Base-by-base conservation (phyloP, 192 early-diverging fungal species). In the Coemansia sp. region DNA sequence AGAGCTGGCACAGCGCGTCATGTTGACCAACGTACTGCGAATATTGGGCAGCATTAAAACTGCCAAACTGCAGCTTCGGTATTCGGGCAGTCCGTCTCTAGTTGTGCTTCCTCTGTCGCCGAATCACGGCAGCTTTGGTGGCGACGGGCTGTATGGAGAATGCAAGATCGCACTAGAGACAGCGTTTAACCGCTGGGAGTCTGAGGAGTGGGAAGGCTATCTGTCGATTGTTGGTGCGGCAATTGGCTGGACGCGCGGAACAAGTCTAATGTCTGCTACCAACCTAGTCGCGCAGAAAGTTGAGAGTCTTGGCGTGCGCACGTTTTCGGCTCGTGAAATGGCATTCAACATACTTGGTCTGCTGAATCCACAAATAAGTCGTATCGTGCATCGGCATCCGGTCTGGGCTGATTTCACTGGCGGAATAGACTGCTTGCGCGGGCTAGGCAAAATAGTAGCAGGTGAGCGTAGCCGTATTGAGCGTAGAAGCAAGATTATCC, bases 221-320 rank as follows among this genome's bases (percentile, higher is more conserved):
- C 76, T 97, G 61, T 87, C 91, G 53, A 87, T 97, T 70, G 84
- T 87, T 58, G 95, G 95, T 58, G 89, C 93, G 52, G 89, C 92
- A 35, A 95, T 97, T 73, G 95, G 95, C 23, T 97, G 95, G 95
- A 94, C 93, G 58, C 88, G 95, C 73, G 95, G 95, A 47, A 98
- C 95, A 49, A 89, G 92, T 47, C 78, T 98, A 66, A 96, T 98
- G 95, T 87, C 84, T 25, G 78, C 83, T 53, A 96, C 92, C 82
- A 94, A 96, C 77, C 81, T 91, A 38, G 83, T 94, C 50, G 88
- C 93, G 11, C 86, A 90, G 64, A 88, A 89, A 45, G 84, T 96
- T 35, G 95, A 97, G 71, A 83, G 84, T 55, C 83, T 88, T 56
- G 94, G 94, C 51, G 86, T 91, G 7, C 87, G 92, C 58, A 95